Conservation (phyloP, 805 yeast genomes). For the Brettanomyces bruxellensis region DNA sequence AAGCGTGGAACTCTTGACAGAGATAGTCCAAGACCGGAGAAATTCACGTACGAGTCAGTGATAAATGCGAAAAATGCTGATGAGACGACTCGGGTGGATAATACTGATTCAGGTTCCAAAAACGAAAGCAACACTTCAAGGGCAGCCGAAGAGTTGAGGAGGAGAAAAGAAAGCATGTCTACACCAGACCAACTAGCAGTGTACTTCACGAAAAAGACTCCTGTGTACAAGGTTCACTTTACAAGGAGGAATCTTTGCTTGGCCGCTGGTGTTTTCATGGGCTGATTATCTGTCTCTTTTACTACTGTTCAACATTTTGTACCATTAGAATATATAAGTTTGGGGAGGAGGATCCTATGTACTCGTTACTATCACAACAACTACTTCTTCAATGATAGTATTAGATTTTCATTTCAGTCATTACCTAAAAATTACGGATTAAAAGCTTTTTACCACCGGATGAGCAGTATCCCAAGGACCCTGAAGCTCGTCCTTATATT, state of each 20-base stretch:
- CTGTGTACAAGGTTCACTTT: conserved; percentile 87
- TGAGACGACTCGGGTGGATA: conserved; percentile 11
- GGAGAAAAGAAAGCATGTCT: conserved; percentile 65
- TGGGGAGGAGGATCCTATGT: not conserved
- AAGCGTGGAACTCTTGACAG: conserved; percentile 76
- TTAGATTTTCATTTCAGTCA: too few relatives aligned
- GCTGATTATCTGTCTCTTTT: conserved; percentile 14
- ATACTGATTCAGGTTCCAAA: conserved; percentile 2
- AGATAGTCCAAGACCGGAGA: conserved; percentile 60
- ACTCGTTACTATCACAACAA: not conserved
- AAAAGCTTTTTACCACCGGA: conserved; percentile 42
- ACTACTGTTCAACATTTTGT: too few relatives aligned
- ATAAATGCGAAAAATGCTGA: conserved; percentile 24
- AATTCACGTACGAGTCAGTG: conserved; percentile 30
- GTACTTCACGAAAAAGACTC: conserved; percentile 87
- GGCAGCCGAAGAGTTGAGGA: conserved; percentile 38
- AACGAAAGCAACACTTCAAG: conserved; percentile 12
- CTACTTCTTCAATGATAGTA: not conserved
- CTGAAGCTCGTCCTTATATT: conserved; percentile 75
- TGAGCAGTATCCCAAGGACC: conserved; percentile 93
- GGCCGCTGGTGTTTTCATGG: conserved; percentile 82
- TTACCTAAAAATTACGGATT: not conserved
- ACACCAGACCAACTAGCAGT: conserved; percentile 88
- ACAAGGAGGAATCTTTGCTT: conserved; percentile 85
- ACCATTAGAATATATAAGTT: too few relatives aligned